Conservation (phyloP, 1,139 yeast species). For the Yamadazyma atmosphaerica region DNA sequence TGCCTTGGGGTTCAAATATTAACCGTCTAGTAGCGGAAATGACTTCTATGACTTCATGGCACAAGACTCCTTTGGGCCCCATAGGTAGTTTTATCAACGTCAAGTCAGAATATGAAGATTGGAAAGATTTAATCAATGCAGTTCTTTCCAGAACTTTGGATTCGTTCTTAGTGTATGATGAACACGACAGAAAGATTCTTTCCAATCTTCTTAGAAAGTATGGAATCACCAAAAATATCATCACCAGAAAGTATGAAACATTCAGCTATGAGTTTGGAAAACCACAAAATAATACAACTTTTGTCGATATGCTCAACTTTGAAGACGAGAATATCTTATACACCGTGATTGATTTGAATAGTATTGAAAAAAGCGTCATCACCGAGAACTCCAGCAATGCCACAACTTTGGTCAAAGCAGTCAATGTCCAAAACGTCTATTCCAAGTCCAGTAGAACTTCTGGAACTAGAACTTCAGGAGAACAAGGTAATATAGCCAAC, state of each 20-base stretch:
- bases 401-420: slow-evolving; percentile 24
- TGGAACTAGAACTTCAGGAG: slow-evolving; percentile 40
- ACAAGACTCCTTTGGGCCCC: slow-evolving; percentile 75
- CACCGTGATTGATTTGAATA: slow-evolving; percentile 63
- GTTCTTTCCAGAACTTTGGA: slow-evolving; percentile 47
- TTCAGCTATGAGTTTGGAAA: slow-evolving; percentile 50
- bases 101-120: slow-evolving; percentile 53
- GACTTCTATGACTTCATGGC: slow-evolving; percentile 36
- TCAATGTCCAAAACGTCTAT: slow-evolving; percentile 49
- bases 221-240: slow-evolving; percentile 35
- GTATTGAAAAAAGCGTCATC: slow-evolving; percentile 60
- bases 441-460: slow-evolving; percentile 42
- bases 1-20: slow-evolving; percentile 53
- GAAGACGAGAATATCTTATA: slow-evolving; percentile 55
- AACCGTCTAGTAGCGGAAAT: slow-evolving; percentile 44
- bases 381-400: slow-evolving; percentile 55
- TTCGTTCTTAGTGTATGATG: slow-evolving; percentile 67
- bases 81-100: slow-evolving; percentile 64
- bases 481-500: slow-evolving; percentile 46
- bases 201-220: slow-evolving; percentile 38
- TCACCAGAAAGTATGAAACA: slow-evolving; percentile 55
- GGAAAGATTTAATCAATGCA: slow-evolving; percentile 65
- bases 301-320: slow-evolving; percentile 62
- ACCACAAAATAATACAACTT: slow-evolving; percentile 36
- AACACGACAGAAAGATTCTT: slow-evolving; percentile 57